phyloP scores from a whole-genome alignment of 2,329 filamentous ascomycete species.

The Apiospora marii region DNA sequence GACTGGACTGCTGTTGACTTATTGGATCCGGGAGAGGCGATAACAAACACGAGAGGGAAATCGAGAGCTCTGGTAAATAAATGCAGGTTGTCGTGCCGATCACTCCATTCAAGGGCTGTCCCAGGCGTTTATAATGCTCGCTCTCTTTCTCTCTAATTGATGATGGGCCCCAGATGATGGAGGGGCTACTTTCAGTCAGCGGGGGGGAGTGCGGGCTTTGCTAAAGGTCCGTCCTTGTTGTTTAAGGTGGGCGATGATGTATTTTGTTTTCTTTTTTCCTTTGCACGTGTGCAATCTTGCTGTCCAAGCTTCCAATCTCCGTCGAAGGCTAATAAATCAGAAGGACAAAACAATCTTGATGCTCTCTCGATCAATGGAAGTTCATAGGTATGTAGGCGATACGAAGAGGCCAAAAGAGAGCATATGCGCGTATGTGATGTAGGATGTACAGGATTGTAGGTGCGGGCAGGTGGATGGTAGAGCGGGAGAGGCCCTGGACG shows the following conservation, averaged over 20 bases:
- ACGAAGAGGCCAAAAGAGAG: background rate
- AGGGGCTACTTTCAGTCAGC: constrained; percentile 2
- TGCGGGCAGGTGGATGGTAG: background rate
- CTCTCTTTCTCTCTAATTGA: background rate
- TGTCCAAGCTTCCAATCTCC: constrained; percentile 2
- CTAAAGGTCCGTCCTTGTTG: constrained; percentile 12
- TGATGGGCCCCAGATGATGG: constrained; percentile 6
- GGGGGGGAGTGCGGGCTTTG: constrained; percentile 16
- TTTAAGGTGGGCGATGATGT: constrained; percentile 21
- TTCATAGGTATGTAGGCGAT: background rate
- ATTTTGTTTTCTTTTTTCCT: constrained; percentile 18
- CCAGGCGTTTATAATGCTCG: constrained; percentile 14
- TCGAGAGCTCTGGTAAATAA: background rate
- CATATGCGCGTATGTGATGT: background rate
- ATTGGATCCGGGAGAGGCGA: background rate
- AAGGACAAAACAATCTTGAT: background rate
- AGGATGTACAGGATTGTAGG: background rate
- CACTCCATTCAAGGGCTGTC: constrained; percentile 12
- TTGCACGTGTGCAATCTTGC: constrained; percentile 8
- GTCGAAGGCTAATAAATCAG: background rate
- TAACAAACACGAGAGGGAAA: background rate
- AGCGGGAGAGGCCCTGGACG: background rate
- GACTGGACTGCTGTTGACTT: background rate
- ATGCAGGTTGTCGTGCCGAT: constrained; percentile 4
- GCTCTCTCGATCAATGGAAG: background rate